phyloP scores from a whole-genome alignment of 1,284 basidiomycete species.

The Microbotryum saponariae region DNA sequence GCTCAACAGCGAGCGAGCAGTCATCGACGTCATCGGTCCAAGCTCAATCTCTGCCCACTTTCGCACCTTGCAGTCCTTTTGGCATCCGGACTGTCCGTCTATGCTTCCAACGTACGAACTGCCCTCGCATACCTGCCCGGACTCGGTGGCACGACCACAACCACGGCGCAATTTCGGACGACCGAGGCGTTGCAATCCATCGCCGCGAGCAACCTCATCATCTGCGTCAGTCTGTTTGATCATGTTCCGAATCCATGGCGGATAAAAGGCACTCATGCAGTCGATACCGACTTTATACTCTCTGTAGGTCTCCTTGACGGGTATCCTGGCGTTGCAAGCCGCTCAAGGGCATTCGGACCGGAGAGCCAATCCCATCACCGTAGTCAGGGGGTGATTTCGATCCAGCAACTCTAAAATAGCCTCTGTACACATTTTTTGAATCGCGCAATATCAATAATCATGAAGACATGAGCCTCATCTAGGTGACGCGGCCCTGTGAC shows the following conservation, averaged over 20 bases:
- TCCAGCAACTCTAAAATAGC: too few relatives aligned
- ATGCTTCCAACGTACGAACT: slow-evolving; percentile 26
- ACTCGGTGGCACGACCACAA: neutral
- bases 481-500: too few relatives aligned
- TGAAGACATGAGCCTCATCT: too few relatives aligned
- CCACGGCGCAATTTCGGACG: slow-evolving; percentile 1
- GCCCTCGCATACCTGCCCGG: slow-evolving; percentile 28
- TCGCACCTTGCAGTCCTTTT: slow-evolving; percentile 14
- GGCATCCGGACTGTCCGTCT: slow-evolving; percentile 16
- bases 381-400: too few relatives aligned
- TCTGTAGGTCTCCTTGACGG: slow-evolving; percentile 26
- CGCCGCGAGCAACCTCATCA: slow-evolving; percentile 25
- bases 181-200: slow-evolving; percentile 23
- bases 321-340: slow-evolving; percentile 24
- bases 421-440: too few relatives aligned
- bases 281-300: too few relatives aligned
- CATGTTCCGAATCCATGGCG: neutral
- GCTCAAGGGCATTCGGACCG: slow-evolving; percentile 27
- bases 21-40: neutral
- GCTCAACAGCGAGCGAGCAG: neutral
- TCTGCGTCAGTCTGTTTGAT: slow-evolving; percentile 15
- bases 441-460: too few relatives aligned
- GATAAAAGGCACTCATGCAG: too few relatives aligned
- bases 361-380: too few relatives aligned
- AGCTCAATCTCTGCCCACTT: too few relatives aligned